Percentiles rank a stretch among this genome's conserved stretches.
Evolutionary conservation across 129 eudicot genomes (phyloP).

Genomic region (Flaveria ramosissima): DNA sequence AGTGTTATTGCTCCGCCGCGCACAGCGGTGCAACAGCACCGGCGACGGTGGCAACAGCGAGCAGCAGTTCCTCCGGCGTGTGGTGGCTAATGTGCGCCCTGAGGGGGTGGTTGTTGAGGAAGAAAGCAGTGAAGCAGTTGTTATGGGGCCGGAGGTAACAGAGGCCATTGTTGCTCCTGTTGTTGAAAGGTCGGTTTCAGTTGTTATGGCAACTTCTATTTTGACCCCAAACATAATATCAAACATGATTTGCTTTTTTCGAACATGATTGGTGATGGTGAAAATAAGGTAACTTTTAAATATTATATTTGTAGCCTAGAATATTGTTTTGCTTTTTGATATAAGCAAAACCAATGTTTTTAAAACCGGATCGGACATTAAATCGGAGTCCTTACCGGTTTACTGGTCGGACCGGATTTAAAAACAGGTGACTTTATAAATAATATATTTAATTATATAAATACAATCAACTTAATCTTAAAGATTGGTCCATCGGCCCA

Average conservation of each 20-base stretch:
- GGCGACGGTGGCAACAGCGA: conserved; percentile 28
- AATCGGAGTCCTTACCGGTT: too few species aligned
- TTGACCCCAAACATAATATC: not conserved
- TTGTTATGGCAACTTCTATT: not conserved
- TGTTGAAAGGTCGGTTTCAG: conserved; percentile 2
- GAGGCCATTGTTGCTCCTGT: conserved; percentile 32
- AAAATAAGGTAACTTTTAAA: not conserved
- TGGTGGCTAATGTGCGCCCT: conserved; percentile 5
- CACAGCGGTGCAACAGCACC: conserved; percentile 31
- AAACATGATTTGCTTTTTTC: not conserved
- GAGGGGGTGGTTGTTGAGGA: conserved; percentile 5
- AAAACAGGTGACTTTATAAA: too few species aligned
- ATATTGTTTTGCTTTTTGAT: too few species aligned
- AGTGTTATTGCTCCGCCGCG: conserved; percentile 31
- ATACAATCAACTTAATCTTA: too few species aligned
- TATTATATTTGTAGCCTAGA: too few species aligned
- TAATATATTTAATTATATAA: too few species aligned
- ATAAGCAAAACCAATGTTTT: too few species aligned
- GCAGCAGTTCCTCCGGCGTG: not conserved
- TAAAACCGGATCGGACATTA: too few species aligned
- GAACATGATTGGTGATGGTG: not conserved
- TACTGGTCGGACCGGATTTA: too few species aligned
- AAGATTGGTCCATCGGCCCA: too few species aligned
- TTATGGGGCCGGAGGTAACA: conserved; percentile 2
- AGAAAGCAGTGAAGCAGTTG: conserved; percentile 14